phyloP scores from a whole-genome alignment of 1,139 yeast species.

The Petasospora rhodanensis region DNA sequence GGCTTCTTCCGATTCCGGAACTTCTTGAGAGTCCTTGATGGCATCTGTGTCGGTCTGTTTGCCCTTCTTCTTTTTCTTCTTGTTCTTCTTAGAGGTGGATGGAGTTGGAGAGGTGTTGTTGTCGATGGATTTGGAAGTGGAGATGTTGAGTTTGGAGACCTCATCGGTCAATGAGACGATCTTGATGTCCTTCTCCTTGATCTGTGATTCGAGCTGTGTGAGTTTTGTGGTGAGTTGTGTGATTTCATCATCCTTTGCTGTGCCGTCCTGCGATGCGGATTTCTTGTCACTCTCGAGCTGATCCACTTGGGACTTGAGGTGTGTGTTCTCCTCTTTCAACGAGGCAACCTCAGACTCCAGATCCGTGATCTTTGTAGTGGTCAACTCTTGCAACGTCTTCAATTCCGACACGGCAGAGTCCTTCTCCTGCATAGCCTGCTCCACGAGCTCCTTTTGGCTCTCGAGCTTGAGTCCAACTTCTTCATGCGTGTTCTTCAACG shows the following conservation, averaged over 20 bases:
- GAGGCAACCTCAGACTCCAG: constrained; percentile 1
- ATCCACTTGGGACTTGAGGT: constrained; percentile 3
- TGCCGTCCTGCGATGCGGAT: too few relatives aligned
- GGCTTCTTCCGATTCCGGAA: constrained; percentile 5
- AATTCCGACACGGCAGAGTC: too few relatives aligned
- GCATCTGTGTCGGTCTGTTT: constrained; percentile 15
- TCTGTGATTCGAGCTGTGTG: constrained; percentile 1
- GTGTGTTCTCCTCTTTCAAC: constrained; percentile 4
- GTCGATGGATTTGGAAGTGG: constrained; percentile 1
- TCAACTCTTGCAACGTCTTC: too few relatives aligned
- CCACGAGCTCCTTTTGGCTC: too few relatives aligned
- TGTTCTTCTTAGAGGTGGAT: constrained; percentile 13
- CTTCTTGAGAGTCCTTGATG: constrained; percentile 10
- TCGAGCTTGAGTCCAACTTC: too few relatives aligned
- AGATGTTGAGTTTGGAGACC: constrained; percentile 1
- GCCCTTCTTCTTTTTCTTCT: constrained; percentile 23
- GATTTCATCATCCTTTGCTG: too few relatives aligned
- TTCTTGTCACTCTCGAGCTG: too few relatives aligned
- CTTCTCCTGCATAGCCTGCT: too few relatives aligned
- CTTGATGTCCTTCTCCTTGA: constrained; percentile 1
- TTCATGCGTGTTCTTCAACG: constrained; percentile 1
- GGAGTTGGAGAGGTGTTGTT: constrained; percentile 1
- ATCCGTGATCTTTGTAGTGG: too few relatives aligned
- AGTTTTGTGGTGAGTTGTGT: too few relatives aligned
- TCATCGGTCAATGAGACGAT: background rate